phyloP scores from a whole-genome alignment of 2,329 filamentous ascomycete genomes.

The Diaporthe eres region DNA sequence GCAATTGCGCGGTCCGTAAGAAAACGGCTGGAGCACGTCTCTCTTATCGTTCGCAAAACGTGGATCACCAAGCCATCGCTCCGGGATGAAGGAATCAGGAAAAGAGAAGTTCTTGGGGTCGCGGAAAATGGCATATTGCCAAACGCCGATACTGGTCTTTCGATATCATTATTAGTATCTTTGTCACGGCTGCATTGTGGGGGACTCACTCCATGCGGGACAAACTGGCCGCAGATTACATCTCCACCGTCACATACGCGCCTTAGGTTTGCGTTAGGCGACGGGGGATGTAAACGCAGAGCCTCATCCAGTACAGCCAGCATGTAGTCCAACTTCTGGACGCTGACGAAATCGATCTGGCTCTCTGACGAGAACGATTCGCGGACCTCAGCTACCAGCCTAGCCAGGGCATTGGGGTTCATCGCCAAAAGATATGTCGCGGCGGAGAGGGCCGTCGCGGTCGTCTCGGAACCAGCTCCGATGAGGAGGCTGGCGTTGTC shows the following conservation, averaged over 20 bases:
- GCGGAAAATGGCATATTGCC: constrained; percentile 52
- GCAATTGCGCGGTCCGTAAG: constrained; percentile 56
- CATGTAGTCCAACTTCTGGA: constrained; percentile 52
- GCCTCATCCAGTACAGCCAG: constrained; percentile 56
- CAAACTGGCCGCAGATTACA: constrained; percentile 40
- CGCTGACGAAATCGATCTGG: constrained; percentile 54
- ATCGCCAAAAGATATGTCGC: constrained; percentile 49
- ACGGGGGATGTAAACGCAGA: constrained; percentile 55
- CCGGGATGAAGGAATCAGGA: constrained; percentile 51
- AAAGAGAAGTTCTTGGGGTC: constrained; percentile 52
- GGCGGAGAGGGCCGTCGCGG: constrained; percentile 43
- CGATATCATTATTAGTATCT: not conserved
- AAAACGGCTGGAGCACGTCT: constrained; percentile 55
- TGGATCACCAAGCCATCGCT: constrained; percentile 50
- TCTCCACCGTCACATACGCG: constrained; percentile 40
- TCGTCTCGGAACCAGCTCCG: constrained; percentile 45
- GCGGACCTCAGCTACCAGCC: constrained; percentile 55
- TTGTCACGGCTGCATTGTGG: not conserved
- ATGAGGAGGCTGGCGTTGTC: constrained; percentile 36
- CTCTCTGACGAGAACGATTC: constrained; percentile 51
- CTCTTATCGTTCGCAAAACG: constrained; percentile 49
- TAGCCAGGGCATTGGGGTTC: constrained; percentile 50
- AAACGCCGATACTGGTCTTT: constrained; percentile 49
- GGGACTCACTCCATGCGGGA: constrained; percentile 35
- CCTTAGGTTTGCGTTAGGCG: constrained; percentile 39